Conservation (phyloP, 1,139 yeast genomes). For the Spencermartinsiella ligniputridi region DNA sequence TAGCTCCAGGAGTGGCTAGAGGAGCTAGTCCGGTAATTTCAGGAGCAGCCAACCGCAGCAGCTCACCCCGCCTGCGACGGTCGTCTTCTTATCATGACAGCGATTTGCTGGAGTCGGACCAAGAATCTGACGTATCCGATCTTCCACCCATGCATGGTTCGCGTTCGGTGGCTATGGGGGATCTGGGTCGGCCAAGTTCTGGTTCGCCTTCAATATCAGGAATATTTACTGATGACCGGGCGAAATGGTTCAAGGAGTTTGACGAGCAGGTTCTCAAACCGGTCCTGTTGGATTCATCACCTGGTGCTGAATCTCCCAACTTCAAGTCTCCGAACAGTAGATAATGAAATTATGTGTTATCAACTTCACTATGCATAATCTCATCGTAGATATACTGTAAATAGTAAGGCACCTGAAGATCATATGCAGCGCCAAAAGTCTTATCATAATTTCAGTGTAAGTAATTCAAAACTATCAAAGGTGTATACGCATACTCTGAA, state of each 20-base stretch:
- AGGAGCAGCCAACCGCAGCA: slow-evolving; percentile 2
- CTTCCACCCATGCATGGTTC: slow-evolving; percentile 32
- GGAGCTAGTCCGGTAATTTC: background rate
- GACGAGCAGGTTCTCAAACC: slow-evolving; percentile 97
- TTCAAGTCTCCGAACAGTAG: slow-evolving; percentile 1
- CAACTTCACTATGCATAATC: too few relatives aligned
- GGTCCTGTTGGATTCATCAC: slow-evolving; percentile 62
- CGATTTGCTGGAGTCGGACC: slow-evolving; percentile 20
- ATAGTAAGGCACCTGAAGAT: too few relatives aligned
- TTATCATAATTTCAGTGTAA: too few relatives aligned
- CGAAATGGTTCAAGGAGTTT: slow-evolving; percentile 88
- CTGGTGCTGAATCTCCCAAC: slow-evolving; percentile 20
- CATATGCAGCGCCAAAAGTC: too few relatives aligned
- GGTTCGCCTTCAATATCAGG: slow-evolving; percentile 31
- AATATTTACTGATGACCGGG: slow-evolving; percentile 59
- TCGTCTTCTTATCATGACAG: slow-evolving; percentile 24
- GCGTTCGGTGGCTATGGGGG: slow-evolving; percentile 14
- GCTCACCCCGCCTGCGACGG: slow-evolving; percentile 17
- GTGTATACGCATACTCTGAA: too few relatives aligned
- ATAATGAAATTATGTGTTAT: too few relatives aligned
- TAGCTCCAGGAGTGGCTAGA: slow-evolving; percentile 6
- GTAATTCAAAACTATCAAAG: too few relatives aligned
- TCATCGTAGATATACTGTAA: too few relatives aligned
- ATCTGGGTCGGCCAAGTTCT: slow-evolving; percentile 12
- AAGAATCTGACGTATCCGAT: slow-evolving; percentile 29